Percentiles rank a stretch among this genome's conserved stretches.
phyloP scores from a whole-genome alignment of 345 rosid species.

The Brassica incana region DNA sequence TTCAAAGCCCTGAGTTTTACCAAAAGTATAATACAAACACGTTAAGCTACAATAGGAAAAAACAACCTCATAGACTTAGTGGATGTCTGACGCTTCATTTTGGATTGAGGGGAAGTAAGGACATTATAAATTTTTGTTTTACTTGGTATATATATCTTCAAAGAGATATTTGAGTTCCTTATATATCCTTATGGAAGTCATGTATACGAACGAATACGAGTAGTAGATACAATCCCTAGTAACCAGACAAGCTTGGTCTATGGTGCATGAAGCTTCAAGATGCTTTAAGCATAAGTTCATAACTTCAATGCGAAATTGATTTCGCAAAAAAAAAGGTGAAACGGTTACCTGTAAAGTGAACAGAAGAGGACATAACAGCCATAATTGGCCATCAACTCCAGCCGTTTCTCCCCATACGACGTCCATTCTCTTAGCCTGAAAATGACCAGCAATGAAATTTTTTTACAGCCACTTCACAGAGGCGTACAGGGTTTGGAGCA shows the following conservation, averaged over 20 bases:
- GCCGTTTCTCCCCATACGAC: slow-evolving; percentile 99
- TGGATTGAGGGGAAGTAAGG: background rate
- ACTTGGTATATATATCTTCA: background rate
- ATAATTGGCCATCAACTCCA: slow-evolving; percentile 92
- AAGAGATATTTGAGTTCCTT: background rate
- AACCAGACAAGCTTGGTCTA: background rate
- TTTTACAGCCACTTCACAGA: background rate
- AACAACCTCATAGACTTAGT: background rate
- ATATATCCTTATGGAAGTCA: slow-evolving; percentile 13
- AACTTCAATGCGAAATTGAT: background rate
- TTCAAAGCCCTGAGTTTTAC: slow-evolving; percentile 72
- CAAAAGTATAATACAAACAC: slow-evolving; percentile 6
- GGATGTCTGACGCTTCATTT: background rate
- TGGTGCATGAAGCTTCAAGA: background rate
- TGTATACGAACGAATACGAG: background rate
- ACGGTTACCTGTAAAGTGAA: slow-evolving; percentile 81
- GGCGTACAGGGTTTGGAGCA: background rate
- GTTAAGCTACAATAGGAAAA: background rate
- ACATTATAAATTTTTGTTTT: background rate
- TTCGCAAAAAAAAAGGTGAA: background rate
- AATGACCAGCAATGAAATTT: slow-evolving; percentile 2
- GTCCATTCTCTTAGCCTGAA: slow-evolving; percentile 98
- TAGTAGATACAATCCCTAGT: slow-evolving; percentile 8
- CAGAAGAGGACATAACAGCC: slow-evolving; percentile 88
- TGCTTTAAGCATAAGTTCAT: background rate